phyloP scores from a whole-genome alignment of 306 rosid species.

The Cyamopsis tetragonoloba region DNA sequence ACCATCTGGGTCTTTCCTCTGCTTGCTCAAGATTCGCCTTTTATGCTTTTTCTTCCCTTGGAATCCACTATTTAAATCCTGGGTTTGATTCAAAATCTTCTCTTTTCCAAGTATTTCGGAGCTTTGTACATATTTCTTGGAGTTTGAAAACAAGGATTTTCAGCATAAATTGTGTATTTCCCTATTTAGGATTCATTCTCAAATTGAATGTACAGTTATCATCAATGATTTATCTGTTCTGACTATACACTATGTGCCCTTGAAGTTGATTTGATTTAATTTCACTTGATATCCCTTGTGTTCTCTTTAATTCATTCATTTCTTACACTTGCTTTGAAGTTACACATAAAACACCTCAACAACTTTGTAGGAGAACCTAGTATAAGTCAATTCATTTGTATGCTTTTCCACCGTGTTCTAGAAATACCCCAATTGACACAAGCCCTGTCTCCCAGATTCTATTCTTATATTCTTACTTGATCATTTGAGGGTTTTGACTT shows the following conservation, averaged over 20 bases:
- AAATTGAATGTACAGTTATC: not conserved
- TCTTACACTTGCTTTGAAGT: conserved; percentile 6
- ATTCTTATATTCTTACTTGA: not conserved
- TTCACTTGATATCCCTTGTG: no score
- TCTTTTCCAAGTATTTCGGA: not conserved
- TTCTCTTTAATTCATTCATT: not conserved
- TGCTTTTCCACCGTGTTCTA: not conserved
- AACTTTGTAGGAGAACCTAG: not conserved
- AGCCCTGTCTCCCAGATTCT: not conserved
- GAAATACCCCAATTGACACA: conserved; percentile 22
- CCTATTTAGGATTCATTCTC: not conserved
- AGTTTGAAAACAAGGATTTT: no score
- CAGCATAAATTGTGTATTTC: no score
- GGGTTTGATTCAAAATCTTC: conserved; percentile 14
- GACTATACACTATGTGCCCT: no score
- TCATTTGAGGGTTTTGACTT: conserved; percentile 1
- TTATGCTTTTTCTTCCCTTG: not conserved
- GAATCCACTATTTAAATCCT: no score
- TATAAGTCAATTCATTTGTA: conserved; percentile 5
- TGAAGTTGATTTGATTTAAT: no score
- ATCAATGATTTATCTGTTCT: not conserved
- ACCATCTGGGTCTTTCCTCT: not conserved
- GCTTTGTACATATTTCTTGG: not conserved
- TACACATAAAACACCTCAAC: no score
- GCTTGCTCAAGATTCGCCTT: not conserved